These are phyloP conservation scores for Heterobasidion occidentale DNA, from an alignment of 1,284 basidiomycete species.

Conservation along the genomic window DNA sequence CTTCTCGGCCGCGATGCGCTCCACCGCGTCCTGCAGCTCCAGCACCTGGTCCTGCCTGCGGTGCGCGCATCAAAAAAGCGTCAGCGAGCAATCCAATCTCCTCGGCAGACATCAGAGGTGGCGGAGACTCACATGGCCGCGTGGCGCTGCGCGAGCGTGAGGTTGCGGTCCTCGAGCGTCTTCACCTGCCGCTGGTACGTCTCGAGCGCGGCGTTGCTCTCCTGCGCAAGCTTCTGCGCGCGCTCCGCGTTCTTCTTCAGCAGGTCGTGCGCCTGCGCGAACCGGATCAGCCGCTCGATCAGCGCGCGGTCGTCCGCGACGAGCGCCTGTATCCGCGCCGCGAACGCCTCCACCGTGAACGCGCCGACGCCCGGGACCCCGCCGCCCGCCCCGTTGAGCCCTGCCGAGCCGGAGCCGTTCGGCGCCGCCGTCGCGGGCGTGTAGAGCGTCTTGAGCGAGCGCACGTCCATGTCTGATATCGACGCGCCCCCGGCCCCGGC, in stretches of 20 bases:
- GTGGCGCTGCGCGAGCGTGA: constrained; percentile 40
- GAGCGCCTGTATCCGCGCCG: constrained; percentile 68
- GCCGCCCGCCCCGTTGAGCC: neutral
- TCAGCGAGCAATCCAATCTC: too few relatives aligned
- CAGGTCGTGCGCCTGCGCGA: constrained; percentile 80
- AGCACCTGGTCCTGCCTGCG: constrained; percentile 65
- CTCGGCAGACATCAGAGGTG: too few relatives aligned
- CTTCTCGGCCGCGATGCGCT: constrained; percentile 55
- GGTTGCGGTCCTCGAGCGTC: constrained; percentile 69
- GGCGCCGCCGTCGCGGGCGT: constrained; percentile 18
- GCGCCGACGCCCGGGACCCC: constrained; percentile 18
- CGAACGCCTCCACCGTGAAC: constrained; percentile 70
- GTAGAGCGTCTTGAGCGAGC: constrained; percentile 69
- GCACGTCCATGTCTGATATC: constrained; percentile 73
- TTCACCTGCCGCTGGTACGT: constrained; percentile 85
- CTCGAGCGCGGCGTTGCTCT: constrained; percentile 69
- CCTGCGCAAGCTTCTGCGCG: constrained; percentile 82
- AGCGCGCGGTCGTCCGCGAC: constrained; percentile 75
- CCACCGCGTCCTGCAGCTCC: constrained; percentile 52
- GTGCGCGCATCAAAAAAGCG: constrained; percentile 5
- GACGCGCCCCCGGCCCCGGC: constrained; percentile 29
- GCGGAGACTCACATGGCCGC: constrained; percentile 45
- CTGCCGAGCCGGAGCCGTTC: constrained; percentile 16
- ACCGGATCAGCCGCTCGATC: constrained; percentile 75
- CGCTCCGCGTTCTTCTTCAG: constrained; percentile 86